Percentiles rank a stretch among this genome's conserved stretches.
Conservation (phyloP, 2,329 filamentous ascomycete genomes). For the Fusarium temperatum region DNA sequence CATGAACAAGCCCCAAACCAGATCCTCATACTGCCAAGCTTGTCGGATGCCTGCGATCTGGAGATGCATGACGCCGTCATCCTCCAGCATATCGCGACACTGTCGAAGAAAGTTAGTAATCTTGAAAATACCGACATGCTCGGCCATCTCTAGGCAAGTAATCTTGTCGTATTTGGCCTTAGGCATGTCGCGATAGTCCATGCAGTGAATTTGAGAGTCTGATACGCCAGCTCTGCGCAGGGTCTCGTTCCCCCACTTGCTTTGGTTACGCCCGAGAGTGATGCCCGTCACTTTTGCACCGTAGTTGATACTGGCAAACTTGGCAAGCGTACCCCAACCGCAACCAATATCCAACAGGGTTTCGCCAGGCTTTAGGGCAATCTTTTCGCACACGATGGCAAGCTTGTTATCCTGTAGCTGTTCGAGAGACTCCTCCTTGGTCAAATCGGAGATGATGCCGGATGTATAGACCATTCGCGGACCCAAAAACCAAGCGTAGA, state of each 20-base stretch:
- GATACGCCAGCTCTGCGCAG: slow-evolving; percentile 80
- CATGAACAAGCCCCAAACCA: slow-evolving; percentile 97
- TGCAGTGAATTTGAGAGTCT: slow-evolving; percentile 89
- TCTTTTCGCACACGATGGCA: slow-evolving; percentile 92
- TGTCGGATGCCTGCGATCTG: slow-evolving; percentile 92
- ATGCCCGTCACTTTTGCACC: slow-evolving; percentile 84
- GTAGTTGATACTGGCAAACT: slow-evolving; percentile 89
- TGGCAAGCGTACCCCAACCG: slow-evolving; percentile 92
- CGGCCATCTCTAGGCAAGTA: slow-evolving; percentile 95
- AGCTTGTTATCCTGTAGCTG: slow-evolving; percentile 97
- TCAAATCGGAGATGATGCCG: slow-evolving; percentile 86
- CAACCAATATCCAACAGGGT: slow-evolving; percentile 90
- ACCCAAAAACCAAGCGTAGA: slow-evolving; percentile 96
- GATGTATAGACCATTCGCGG: slow-evolving; percentile 98
- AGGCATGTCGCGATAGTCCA: slow-evolving; percentile 94
- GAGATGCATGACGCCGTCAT: slow-evolving; percentile 92
- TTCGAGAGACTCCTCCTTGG: slow-evolving; percentile 86
- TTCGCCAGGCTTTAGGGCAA: slow-evolving; percentile 81
- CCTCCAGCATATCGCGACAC: slow-evolving; percentile 91
- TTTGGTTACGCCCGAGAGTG: slow-evolving; percentile 92
- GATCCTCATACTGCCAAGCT: slow-evolving; percentile 94
- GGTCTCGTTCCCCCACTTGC: slow-evolving; percentile 90
- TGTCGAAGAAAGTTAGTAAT: slow-evolving; percentile 81
- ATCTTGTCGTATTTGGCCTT: slow-evolving; percentile 88
- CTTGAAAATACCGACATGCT: slow-evolving; percentile 92